Conservation (phyloP, 495 filamentous ascomycete genomes). For the Cercophora scortea region DNA sequence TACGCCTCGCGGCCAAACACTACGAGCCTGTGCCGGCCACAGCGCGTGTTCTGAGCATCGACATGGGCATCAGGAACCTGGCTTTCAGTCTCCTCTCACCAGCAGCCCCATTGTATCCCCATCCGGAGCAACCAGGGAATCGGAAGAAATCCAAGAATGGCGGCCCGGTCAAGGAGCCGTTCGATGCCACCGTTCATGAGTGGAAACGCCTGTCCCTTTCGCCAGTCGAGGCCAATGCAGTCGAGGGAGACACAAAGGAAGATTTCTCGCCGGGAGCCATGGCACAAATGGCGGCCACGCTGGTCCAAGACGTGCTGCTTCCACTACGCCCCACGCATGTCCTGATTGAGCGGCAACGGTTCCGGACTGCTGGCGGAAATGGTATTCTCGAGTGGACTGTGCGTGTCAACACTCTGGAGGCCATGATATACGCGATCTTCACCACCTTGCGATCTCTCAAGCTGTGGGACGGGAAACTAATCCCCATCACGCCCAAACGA, state of each 20-base stretch:
- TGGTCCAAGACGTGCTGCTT: slow-evolving; percentile 49
- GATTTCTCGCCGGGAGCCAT: slow-evolving; percentile 51
- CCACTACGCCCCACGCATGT: slow-evolving; percentile 56
- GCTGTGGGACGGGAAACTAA: slow-evolving; percentile 27
- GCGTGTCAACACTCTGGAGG: slow-evolving; percentile 82
- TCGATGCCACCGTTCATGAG: not conserved
- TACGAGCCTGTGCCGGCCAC: slow-evolving; percentile 7
- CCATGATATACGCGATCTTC: slow-evolving; percentile 78
- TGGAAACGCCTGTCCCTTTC: slow-evolving; percentile 35
- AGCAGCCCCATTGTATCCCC: not conserved
- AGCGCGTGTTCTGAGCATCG: slow-evolving; percentile 61
- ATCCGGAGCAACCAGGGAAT: not conserved
- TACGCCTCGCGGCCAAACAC: slow-evolving; percentile 11
- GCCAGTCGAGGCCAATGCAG: not conserved
- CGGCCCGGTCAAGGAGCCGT: not conserved
- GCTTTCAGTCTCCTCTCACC: slow-evolving; percentile 41
- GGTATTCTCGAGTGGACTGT: slow-evolving; percentile 84
- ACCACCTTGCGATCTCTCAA: slow-evolving; percentile 43
- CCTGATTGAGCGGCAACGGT: slow-evolving; percentile 86
- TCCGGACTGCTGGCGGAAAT: slow-evolving; percentile 55
- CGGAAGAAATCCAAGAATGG: not conserved
- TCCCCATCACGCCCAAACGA: slow-evolving; percentile 28
- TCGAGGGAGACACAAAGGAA: slow-evolving; percentile 12
- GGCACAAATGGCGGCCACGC: slow-evolving; percentile 51
- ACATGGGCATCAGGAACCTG: slow-evolving; percentile 81